Evolutionary conservation across 495 filamentous ascomycete species (phyloP).

Genomic region (Neurospora tetrasperma): DNA sequence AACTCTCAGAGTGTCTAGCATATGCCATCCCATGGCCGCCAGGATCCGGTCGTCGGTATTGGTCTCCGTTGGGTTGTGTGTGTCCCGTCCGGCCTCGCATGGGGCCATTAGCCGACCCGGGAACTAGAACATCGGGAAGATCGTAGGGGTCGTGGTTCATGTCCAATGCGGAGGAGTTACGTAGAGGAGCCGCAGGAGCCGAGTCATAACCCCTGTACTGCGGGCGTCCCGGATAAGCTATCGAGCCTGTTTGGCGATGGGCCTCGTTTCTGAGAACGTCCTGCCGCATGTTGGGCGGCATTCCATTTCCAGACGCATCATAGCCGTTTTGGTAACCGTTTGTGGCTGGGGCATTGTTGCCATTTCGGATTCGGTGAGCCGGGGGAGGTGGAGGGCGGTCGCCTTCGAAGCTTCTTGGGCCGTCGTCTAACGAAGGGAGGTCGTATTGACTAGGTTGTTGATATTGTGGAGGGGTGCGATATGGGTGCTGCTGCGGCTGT

Average conservation of each 20-base stretch:
- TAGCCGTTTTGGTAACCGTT: constrained; percentile 22
- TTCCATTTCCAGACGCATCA: constrained; percentile 21
- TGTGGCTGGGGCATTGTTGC: constrained; percentile 27
- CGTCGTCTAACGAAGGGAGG: constrained; percentile 10
- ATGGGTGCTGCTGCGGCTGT: constrained; percentile 23
- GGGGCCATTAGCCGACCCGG: background rate
- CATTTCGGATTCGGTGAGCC: constrained; percentile 31
- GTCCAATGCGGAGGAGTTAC: constrained; percentile 40
- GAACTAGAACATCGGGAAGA: background rate
- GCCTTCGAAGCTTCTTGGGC: constrained; percentile 12
- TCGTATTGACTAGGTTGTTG: constrained; percentile 12
- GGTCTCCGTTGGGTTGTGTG: constrained; percentile 50
- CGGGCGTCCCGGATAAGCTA: constrained; percentile 36
- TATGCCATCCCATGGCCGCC: constrained; percentile 9
- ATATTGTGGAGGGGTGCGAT: constrained; percentile 14
- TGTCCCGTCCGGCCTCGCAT: background rate
- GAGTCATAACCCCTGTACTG: constrained; percentile 37
- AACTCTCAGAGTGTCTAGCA: constrained; percentile 19
- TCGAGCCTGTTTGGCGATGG: constrained; percentile 31
- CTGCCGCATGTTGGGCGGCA: constrained; percentile 34
- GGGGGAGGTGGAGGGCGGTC: constrained; percentile 37
- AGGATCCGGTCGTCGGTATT: constrained; percentile 46
- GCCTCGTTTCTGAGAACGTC: constrained; percentile 40
- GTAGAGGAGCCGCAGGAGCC: constrained; percentile 28
- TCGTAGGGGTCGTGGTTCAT: constrained; percentile 25